These are phyloP conservation scores for Herpetospermum pedunculosum DNA, from an alignment of 306 rosid genomes.

Conservation along the genomic window DNA sequence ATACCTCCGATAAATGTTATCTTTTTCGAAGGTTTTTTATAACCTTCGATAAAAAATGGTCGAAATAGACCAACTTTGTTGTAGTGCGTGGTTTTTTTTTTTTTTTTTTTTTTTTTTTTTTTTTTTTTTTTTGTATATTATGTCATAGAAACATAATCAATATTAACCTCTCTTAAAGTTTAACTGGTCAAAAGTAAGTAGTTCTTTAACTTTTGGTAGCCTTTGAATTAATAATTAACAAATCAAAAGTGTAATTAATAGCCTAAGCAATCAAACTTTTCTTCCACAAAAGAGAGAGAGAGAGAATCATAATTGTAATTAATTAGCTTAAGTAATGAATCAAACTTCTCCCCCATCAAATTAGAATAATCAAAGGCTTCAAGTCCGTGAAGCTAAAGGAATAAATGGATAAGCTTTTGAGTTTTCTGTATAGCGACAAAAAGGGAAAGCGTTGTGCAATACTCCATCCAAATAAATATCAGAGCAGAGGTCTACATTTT, in stretches of 20 bases:
- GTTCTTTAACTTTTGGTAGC: not conserved
- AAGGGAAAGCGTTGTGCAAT: not conserved
- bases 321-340: not conserved
- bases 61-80: no score
- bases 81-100: no score
- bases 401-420: not conserved
- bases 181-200: not conserved
- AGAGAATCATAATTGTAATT: not conserved
- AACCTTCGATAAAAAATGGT: no score
- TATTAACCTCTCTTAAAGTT: not conserved
- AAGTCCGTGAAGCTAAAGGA: not conserved
- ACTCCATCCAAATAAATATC: not conserved
- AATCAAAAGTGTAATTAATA: not conserved
- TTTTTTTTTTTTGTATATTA: not conserved
- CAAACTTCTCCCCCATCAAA: not conserved
- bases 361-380: not conserved
- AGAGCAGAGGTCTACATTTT: not conserved
- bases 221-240: not conserved
- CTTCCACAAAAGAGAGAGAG: not conserved
- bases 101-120: no score
- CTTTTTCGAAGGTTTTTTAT: no score
- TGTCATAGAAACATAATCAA: not conserved
- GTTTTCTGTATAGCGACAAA: not conserved
- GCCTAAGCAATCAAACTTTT: not conserved
- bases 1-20: no score